These are phyloP conservation scores for Penicillium diatomitis DNA, from an alignment of 495 filamentous ascomycete genomes.

Conservation along the genomic window DNA sequence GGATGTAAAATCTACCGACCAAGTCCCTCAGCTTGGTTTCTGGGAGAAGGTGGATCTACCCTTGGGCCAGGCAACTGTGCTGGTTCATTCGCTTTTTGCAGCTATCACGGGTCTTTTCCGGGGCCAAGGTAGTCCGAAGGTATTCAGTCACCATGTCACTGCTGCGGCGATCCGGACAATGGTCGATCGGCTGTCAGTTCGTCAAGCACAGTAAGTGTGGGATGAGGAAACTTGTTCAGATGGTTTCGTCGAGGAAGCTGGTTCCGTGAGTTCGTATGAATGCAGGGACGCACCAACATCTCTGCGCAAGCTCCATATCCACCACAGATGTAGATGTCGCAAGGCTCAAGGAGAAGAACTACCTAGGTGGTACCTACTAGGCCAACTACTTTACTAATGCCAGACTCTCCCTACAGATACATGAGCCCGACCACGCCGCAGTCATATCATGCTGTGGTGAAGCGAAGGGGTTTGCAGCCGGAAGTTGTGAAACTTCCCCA, in stretches of 20 bases:
- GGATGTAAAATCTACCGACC: constrained; percentile 2
- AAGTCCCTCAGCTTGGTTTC: constrained; percentile 21
- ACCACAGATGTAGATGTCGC: too few relatives aligned
- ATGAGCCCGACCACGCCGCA: constrained; percentile 30
- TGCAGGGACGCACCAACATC: too few relatives aligned
- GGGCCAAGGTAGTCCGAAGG: constrained; percentile 23
- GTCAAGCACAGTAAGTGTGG: constrained; percentile 28
- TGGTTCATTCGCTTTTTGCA: constrained; percentile 16
- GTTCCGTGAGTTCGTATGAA: too few relatives aligned
- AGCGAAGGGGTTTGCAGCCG: constrained; percentile 36
- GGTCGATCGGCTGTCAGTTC: constrained; percentile 11
- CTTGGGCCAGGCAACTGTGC: constrained; percentile 12
- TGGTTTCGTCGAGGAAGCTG: too few relatives aligned
- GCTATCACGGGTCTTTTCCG: constrained; percentile 30
- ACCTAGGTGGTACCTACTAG: too few relatives aligned
- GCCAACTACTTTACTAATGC: too few relatives aligned
- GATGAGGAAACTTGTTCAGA: too few relatives aligned
- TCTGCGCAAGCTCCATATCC: too few relatives aligned
- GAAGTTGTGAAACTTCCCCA: constrained; percentile 40
- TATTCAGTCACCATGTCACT: constrained; percentile 25
- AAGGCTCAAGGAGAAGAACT: too few relatives aligned
- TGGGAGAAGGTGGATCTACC: constrained; percentile 29
- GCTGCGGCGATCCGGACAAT: constrained; percentile 20
- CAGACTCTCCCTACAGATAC: constrained; percentile 10
- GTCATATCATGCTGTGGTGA: constrained; percentile 36